These are phyloP conservation scores for Leccinum ponderosum DNA, from an alignment of 1,284 basidiomycete genomes.

Conservation along the genomic window DNA sequence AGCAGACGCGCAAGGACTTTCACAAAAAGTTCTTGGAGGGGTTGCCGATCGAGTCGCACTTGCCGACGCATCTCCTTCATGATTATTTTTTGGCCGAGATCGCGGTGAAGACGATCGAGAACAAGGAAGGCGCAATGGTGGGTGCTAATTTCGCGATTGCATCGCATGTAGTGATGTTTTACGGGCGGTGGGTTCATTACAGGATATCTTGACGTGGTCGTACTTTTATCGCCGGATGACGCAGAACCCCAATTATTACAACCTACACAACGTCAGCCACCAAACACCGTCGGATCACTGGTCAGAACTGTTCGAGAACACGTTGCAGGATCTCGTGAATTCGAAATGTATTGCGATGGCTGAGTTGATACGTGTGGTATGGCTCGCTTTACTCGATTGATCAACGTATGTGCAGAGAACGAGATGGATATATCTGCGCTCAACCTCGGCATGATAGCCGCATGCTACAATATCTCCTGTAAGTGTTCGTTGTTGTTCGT, in stretches of 20 bases:
- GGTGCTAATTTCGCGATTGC: slow-evolving; percentile 24
- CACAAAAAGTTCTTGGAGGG: slow-evolving; percentile 91
- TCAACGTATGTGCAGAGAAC: slow-evolving; percentile 56
- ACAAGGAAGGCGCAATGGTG: slow-evolving; percentile 69
- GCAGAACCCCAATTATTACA: slow-evolving; percentile 95
- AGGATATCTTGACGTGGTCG: slow-evolving; percentile 94
- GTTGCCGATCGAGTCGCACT: slow-evolving; percentile 68
- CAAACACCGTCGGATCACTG: slow-evolving; percentile 93
- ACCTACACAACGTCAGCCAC: slow-evolving; percentile 90
- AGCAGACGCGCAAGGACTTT: slow-evolving; percentile 57
- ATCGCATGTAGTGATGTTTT: background rate
- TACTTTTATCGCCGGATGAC: slow-evolving; percentile 97
- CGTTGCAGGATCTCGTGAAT: slow-evolving; percentile 86
- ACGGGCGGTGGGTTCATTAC: slow-evolving; percentile 6
- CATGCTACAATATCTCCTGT: slow-evolving; percentile 91
- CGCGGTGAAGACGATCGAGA: slow-evolving; percentile 78
- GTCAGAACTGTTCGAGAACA: slow-evolving; percentile 93
- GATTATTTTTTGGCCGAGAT: slow-evolving; percentile 99
- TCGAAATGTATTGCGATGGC: slow-evolving; percentile 96
- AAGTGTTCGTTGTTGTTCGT: slow-evolving; percentile 28
- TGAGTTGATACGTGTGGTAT: slow-evolving; percentile 36
- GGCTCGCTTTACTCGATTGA: background rate
- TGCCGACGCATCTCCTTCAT: slow-evolving; percentile 85
- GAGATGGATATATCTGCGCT: slow-evolving; percentile 90
- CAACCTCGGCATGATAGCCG: slow-evolving; percentile 95